Base-by-base conservation (phyloP, 1,284 basidiomycete species). In the Ustilago lituana region DNA sequence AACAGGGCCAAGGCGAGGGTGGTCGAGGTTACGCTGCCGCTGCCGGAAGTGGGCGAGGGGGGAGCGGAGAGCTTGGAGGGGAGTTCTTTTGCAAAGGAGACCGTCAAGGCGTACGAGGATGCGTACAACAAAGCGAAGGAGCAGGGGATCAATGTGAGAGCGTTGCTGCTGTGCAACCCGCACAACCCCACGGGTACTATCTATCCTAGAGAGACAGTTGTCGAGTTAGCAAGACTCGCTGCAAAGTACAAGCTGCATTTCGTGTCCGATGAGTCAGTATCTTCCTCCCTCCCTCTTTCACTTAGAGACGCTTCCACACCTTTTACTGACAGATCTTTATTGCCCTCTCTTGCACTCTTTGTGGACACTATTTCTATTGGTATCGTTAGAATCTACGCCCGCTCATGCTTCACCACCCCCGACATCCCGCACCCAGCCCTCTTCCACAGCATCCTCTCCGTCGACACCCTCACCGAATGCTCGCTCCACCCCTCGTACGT, bases 331-430 rank as follows among this genome's bases (percentile, higher is more conserved):
- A n/a, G n/a, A n/a, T n/a, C n/a, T n/a, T n/a, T n/a, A n/a, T n/a
- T n/a, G n/a, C n/a, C n/a, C n/a, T n/a, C n/a, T n/a, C n/a, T n/a
- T n/a, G n/a, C n/a, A n/a, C n/a, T n/a, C n/a, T n/a, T n/a, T n/a
- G n/a, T n/a, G n/a, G n/a, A n/a, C n/a, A n/a, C n/a, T n/a, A n/a
- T n/a, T n/a, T n/a, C n/a, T n/a, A n/a, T n/a, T n/a, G n/a, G n/a
- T n/a, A n/a, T n/a, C n/a, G n/a, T n/a, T n/a, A n/a, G n/a, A n/a
- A 78, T 78, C 56, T 78, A 78, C 33, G 68, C 76, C 0, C 58
- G 73, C 4, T 74, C 74, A 0, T 50, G 58, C 29, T 78, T 71
- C 50, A 6, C 35, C 24, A 68, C 73, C 1, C 7, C 9, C 1
- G 46, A 56, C 33, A 52, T 59, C 0, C 40, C 49, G 5, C 14